Evolutionary conservation across 306 rosid species (phyloP).

Genomic region (Arachis stenosperma): DNA sequence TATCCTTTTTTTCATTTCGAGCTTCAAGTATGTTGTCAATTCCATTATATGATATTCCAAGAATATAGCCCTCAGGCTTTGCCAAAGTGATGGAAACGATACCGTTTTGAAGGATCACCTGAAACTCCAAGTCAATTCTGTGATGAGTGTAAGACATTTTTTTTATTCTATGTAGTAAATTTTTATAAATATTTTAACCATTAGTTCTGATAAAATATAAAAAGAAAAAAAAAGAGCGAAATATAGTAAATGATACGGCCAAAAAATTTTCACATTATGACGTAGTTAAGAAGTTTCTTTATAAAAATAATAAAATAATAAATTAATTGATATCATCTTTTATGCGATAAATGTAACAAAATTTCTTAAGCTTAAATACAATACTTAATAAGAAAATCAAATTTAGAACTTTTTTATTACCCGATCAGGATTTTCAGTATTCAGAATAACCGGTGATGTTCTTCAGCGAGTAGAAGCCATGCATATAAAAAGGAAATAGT

Average conservation of each 20-base stretch:
- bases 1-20: conserved; percentile 31
- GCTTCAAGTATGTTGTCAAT: conserved; percentile 52
- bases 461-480: conserved; percentile 27
- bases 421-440: background rate
- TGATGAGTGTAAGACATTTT: too few species aligned
- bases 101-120: conserved; percentile 72
- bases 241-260: too few species aligned
- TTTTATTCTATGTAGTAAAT: too few species aligned
- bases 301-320: too few species aligned
- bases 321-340: too few species aligned
- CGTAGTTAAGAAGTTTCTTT: too few species aligned
- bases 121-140: conserved; percentile 15
- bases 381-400: background rate
- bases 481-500: conserved; percentile 2
- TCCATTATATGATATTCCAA: conserved; percentile 57
- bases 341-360: too few species aligned
- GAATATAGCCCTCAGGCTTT: conserved; percentile 59
- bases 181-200: too few species aligned
- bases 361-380: background rate
- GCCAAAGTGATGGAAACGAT: conserved; percentile 54
- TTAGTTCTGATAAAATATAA: too few species aligned
- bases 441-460: conserved; percentile 12
- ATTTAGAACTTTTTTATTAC: conserved; percentile 10
- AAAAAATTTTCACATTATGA: too few species aligned
- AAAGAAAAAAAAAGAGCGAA: too few species aligned